Evolutionary conservation across 2,329 filamentous ascomycete species (phyloP), one percentile per base, ranked within the genome.

Genomic region (Monosporascus cannonballus): DNA sequence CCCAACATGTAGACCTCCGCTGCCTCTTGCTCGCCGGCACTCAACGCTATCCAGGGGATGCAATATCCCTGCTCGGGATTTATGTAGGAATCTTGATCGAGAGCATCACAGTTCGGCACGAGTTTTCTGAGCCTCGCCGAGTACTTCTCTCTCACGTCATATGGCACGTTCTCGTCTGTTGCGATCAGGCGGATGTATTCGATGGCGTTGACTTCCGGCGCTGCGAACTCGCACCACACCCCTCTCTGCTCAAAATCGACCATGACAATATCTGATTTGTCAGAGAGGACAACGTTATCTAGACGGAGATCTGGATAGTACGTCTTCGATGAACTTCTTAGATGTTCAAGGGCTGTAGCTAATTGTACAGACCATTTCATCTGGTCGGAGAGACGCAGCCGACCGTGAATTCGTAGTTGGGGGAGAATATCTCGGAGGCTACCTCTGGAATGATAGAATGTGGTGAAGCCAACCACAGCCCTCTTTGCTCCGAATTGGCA

Each of bases 1-100:
- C 80, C 81, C 17, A 85, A 75, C 80, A 84, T 83, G 66, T 83
- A 85, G 1, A 83, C 80, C 63, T 81, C 77, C 20, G 80, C 80
- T 0, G 76, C 71, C 59, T 84, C 81, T 57, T 80, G 77, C 57
- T 84, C 81, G 3, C 54, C 55, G 1, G 66, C 63, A 15, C 69
- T 74, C n/a, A 84, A 71, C 50, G 74, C 77, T 4, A 76, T 70
- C 81, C 81, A 85, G 4, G 80, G 68, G 7, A 80, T 68, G 57
- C 83, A 83, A 68, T 80, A 83, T 37, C 79, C 78, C 37, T 66
- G 54, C 3, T 67, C 61, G 0, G 77, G 76, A 67, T 78, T 78
- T 7, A 58, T 67, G 59, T 79, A 81, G 48, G 71, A 67, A 50
- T 79, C 75, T 14, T 68, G 63, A 11, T 70, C 67, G 36, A 71